A percentile compares a stretch with the other conserved stretches of the same genome.
Evolutionary conservation across 2,329 filamentous ascomycete genomes (phyloP).

Genomic region (Colletotrichum sansevieriae): DNA sequence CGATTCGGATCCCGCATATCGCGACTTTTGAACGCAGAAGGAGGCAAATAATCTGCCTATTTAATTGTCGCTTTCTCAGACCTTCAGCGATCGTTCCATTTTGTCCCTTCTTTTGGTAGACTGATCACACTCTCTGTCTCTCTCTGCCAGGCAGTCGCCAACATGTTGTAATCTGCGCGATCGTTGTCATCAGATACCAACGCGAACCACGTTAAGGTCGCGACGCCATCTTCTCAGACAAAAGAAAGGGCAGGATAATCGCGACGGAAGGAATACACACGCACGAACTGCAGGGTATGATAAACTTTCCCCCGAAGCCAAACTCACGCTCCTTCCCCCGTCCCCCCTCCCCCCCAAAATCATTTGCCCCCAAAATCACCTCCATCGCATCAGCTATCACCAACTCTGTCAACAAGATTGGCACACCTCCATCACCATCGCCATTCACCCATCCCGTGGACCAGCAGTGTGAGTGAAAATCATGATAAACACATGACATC

Average conservation of each 20-base stretch:
- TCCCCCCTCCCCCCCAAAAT: neutral
- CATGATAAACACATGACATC: conserved; percentile 37
- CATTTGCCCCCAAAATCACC: neutral
- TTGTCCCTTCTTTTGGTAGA: conserved; percentile 38
- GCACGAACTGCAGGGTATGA: conserved; percentile 41
- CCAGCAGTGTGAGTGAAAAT: conserved; percentile 40
- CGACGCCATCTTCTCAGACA: conserved; percentile 23
- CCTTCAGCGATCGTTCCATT: conserved; percentile 32
- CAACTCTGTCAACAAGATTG: neutral
- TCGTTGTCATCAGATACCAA: conserved; percentile 24
- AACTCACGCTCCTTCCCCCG: conserved; percentile 26
- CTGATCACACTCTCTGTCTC: conserved; percentile 11
- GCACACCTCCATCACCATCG: conserved; percentile 19
- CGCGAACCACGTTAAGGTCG: conserved; percentile 41
- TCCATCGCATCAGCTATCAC: neutral
- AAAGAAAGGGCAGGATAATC: conserved; percentile 17
- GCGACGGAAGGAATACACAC: conserved; percentile 22
- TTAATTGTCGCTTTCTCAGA: conserved; percentile 30
- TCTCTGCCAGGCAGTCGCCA: conserved; percentile 23
- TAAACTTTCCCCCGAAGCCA: conserved; percentile 38
- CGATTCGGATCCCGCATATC: conserved; percentile 15
- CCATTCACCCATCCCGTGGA: conserved; percentile 23
- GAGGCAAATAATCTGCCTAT: conserved; percentile 35
- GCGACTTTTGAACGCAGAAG: conserved; percentile 24
- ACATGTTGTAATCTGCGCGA: conserved; percentile 40